Conservation (phyloP, 192 early-diverging fungal species). For the Endogone sp. region DNA sequence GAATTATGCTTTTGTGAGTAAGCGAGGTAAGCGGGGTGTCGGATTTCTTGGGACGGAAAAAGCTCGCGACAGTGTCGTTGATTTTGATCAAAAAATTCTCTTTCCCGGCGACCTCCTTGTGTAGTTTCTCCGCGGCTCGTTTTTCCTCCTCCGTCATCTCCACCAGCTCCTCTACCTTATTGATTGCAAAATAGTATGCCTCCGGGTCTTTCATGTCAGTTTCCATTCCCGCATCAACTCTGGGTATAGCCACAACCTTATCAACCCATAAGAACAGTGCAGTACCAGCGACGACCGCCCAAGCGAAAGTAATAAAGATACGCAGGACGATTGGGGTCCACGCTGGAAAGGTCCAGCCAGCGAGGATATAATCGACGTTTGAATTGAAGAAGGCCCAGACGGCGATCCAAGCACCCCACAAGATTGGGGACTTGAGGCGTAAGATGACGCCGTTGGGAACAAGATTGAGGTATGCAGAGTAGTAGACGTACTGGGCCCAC, state of each 20-base stretch:
- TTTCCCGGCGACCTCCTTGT: too few relatives aligned
- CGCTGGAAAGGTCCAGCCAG: not conserved
- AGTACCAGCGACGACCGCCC: slow-evolving; percentile 3
- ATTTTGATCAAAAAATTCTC: too few relatives aligned
- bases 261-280: slow-evolving; percentile 26
- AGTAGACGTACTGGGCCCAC: slow-evolving; percentile 29
- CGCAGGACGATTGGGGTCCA: slow-evolving; percentile 5
- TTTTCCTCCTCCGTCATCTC: slow-evolving; percentile 13
- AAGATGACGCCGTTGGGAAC: slow-evolving; percentile 22
- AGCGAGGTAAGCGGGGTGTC: too few relatives aligned
- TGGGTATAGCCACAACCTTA: slow-evolving; percentile 19
- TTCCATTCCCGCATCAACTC: slow-evolving; percentile 21
- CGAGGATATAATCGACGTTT: slow-evolving; percentile 10
- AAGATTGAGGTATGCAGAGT: slow-evolving; percentile 30
- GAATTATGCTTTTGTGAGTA: not conserved
- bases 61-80: too few relatives aligned
- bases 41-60: too few relatives aligned
- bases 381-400: slow-evolving; percentile 2
- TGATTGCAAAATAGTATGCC: slow-evolving; percentile 19
- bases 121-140: not conserved
- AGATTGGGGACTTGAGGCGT: slow-evolving; percentile 15
- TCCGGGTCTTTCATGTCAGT: slow-evolving; percentile 28
- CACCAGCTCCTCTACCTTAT: slow-evolving; percentile 19
- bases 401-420: slow-evolving; percentile 7
- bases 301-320: slow-evolving; percentile 6